Evolutionary conservation across 148 eudicot species (phyloP).

Genomic region (Cornus kousa): DNA sequence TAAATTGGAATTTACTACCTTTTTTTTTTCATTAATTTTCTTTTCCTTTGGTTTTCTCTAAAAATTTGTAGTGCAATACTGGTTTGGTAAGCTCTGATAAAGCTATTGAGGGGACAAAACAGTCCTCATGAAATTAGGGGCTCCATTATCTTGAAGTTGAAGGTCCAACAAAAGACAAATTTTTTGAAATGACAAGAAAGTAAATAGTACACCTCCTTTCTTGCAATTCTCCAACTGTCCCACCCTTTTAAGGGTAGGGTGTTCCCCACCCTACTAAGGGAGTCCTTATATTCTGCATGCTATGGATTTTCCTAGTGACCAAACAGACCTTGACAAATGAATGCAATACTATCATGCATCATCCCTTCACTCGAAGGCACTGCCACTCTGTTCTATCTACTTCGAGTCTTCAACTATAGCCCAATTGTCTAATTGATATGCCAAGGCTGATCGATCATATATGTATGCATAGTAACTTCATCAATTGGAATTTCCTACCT

Average conservation of each 20-base stretch:
- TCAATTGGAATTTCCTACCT: background rate
- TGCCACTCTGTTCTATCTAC: background rate
- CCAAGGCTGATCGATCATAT: background rate
- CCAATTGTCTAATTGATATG: slow-evolving; percentile 18
- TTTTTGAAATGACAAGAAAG: slow-evolving; percentile 8
- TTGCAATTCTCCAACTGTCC: background rate
- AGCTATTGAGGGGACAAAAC: slow-evolving; percentile 19
- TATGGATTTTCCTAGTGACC: background rate
- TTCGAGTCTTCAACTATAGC: background rate
- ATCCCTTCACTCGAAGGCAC: background rate
- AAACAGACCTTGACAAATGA: background rate
- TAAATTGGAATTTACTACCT: background rate
- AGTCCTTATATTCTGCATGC: no score
- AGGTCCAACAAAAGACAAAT: slow-evolving; percentile 12
- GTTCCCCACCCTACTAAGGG: background rate
- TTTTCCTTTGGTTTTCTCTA: background rate
- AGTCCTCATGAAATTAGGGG: slow-evolving; percentile 14
- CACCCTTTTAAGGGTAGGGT: slow-evolving; percentile 2
- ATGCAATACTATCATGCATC: background rate
- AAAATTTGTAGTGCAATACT: background rate
- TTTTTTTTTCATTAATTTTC: background rate
- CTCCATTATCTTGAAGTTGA: slow-evolving; percentile 26
- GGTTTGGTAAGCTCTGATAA: background rate
- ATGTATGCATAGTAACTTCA: background rate
- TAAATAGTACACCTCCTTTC: background rate